Evolutionary conservation across 2,329 filamentous ascomycete species (phyloP).

Genomic region (Cladorrhinum sp.): DNA sequence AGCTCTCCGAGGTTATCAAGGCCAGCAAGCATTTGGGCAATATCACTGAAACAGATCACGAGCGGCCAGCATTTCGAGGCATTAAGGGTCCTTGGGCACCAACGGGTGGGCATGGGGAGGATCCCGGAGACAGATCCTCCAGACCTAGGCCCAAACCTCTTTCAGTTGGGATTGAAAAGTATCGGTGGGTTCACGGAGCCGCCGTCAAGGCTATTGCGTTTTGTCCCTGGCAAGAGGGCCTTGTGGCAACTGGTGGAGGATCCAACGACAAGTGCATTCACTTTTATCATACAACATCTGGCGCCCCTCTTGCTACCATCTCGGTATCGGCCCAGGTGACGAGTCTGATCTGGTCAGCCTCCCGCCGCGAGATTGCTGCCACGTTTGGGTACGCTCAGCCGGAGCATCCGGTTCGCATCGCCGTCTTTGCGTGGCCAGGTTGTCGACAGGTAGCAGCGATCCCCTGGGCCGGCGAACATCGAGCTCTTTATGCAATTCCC

Average conservation of each 20-base stretch:
- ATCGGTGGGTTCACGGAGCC: conserved; percentile 75
- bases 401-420: conserved; percentile 83
- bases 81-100: not conserved
- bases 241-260: conserved; percentile 88
- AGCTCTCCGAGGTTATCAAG: conserved; percentile 54
- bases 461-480: conserved; percentile 74
- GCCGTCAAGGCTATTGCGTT: conserved; percentile 97
- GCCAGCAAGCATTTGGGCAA: not conserved
- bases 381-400: conserved; percentile 93
- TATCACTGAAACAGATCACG: not conserved
- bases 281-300: conserved; percentile 86
- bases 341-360: conserved; percentile 84
- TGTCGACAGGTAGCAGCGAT: conserved; percentile 83
- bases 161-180: conserved; percentile 56
- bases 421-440: conserved; percentile 91
- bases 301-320: conserved; percentile 82
- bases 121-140: not conserved
- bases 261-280: conserved; percentile 94
- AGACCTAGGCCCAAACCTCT: conserved; percentile 36
- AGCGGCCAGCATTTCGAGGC: not conserved
- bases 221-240: conserved; percentile 85
- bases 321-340: conserved; percentile 92
- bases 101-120: not conserved
- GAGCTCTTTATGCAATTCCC: conserved; percentile 82
- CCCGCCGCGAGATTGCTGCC: conserved; percentile 80